These are phyloP conservation scores for Salix purpurea DNA, from an alignment of 345 rosid species.

Conservation along the genomic window DNA sequence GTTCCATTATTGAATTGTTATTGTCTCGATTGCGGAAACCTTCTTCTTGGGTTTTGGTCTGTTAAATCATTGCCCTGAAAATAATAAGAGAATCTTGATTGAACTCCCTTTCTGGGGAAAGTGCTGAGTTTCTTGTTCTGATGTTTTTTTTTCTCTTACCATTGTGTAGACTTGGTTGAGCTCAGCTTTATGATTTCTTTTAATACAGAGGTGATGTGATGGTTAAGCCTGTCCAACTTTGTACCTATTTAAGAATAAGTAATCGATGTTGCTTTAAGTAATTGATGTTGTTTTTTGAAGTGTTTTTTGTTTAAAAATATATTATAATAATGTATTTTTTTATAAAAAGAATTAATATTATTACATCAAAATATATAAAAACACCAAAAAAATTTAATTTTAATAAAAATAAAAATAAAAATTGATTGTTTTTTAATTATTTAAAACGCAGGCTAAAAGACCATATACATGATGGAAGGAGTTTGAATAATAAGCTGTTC, in stretches of 20 bases:
- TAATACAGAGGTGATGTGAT: background rate
- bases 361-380: too few relatives aligned
- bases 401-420: too few relatives aligned
- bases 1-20: background rate
- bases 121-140: background rate
- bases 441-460: too few relatives aligned
- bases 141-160: background rate
- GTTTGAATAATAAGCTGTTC: background rate
- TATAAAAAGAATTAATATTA: too few relatives aligned
- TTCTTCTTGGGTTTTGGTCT: background rate
- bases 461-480: background rate
- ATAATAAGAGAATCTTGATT: background rate
- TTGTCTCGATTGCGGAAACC: background rate
- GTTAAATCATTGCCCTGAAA: background rate
- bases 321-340: too few relatives aligned
- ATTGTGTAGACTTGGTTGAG: background rate
- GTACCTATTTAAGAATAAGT: too few relatives aligned
- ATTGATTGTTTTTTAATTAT: too few relatives aligned
- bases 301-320: too few relatives aligned
- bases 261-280: too few relatives aligned
- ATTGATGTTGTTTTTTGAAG: too few relatives aligned
- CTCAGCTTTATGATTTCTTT: background rate
- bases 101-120: background rate
- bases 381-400: fast-evolving
- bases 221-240: background rate